A percentile compares a stretch with the other conserved stretches of the same genome.
Evolutionary conservation across 2,329 filamentous ascomycete species (phyloP).

Genomic region (Aureobasidium musti): DNA sequence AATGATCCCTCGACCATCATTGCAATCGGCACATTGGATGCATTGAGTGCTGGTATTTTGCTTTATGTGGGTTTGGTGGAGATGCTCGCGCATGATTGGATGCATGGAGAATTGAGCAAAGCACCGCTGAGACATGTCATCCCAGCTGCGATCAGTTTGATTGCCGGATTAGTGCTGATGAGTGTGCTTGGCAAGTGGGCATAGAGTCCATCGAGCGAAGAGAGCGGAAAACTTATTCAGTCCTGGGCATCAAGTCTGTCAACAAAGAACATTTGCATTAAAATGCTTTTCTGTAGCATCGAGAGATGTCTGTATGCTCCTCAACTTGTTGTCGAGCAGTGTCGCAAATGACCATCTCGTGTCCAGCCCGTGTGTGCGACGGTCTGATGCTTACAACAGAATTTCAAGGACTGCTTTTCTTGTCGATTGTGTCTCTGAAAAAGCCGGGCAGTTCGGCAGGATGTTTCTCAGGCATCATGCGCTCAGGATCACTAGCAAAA

Average conservation of each 20-base stretch:
- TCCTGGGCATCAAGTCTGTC: too few species aligned
- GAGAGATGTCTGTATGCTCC: too few species aligned
- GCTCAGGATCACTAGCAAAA: not conserved
- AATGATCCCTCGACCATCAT: conserved; percentile 69
- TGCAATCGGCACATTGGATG: conserved; percentile 72
- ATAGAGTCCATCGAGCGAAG: conserved; percentile 38
- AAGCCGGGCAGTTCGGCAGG: not conserved
- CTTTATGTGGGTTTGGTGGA: conserved; percentile 79
- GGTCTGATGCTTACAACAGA: not conserved
- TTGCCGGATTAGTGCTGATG: conserved; percentile 68
- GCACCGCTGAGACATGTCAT: conserved; percentile 52
- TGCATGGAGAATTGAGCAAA: conserved; percentile 52
- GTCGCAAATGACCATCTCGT: too few species aligned
- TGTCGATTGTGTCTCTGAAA: not conserved
- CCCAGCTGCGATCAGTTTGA: conserved; percentile 53
- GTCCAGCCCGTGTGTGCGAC: too few species aligned
- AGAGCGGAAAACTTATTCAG: too few species aligned
- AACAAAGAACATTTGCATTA: too few species aligned
- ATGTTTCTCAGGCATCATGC: not conserved
- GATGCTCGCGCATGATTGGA: conserved; percentile 78
- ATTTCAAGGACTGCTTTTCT: not conserved
- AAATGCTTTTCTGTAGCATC: too few species aligned
- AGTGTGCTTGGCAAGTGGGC: conserved; percentile 75
- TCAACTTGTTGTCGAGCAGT: too few species aligned
- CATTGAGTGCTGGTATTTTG: conserved; percentile 72